These are phyloP conservation scores for Acephala macrosclerotiorum DNA, from an alignment of 2,329 filamentous ascomycete species.

Conservation along the genomic window DNA sequence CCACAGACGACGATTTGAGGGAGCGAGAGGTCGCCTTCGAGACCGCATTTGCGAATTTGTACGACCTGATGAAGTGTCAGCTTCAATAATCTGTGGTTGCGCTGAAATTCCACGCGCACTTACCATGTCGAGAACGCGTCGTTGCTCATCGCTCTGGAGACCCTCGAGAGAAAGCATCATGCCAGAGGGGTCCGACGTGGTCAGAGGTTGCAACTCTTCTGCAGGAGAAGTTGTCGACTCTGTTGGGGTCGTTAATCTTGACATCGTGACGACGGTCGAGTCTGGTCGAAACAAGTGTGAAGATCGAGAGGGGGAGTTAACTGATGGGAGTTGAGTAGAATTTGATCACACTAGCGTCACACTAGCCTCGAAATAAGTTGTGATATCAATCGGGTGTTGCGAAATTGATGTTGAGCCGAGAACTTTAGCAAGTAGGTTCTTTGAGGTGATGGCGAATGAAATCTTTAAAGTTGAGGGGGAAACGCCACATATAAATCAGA, in stretches of 20 bases:
- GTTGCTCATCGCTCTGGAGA: constrained; percentile 57
- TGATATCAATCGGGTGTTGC: background rate
- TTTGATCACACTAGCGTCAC: background rate
- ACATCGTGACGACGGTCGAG: background rate
- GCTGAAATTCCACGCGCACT: background rate
- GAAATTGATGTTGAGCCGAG: background rate
- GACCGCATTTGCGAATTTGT: constrained; percentile 59
- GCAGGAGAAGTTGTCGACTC: background rate
- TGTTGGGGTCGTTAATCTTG: background rate
- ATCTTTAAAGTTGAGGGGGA: too few species aligned
- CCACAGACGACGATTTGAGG: constrained; percentile 71
- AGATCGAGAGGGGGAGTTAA: background rate
- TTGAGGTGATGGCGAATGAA: too few species aligned
- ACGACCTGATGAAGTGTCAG: constrained; percentile 48
- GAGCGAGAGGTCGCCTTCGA: constrained; percentile 58
- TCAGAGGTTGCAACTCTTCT: background rate
- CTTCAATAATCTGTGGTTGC: background rate
- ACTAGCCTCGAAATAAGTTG: background rate
- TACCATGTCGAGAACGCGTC: constrained; percentile 58
- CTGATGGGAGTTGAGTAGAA: background rate
- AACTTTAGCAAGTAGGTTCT: background rate
- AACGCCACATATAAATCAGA: too few species aligned
- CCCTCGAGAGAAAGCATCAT: constrained; percentile 33
- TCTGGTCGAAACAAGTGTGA: background rate
- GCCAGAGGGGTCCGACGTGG: background rate